Evolutionary conservation across 345 rosid species (phyloP).

Genomic region (Litchi chinensis): DNA sequence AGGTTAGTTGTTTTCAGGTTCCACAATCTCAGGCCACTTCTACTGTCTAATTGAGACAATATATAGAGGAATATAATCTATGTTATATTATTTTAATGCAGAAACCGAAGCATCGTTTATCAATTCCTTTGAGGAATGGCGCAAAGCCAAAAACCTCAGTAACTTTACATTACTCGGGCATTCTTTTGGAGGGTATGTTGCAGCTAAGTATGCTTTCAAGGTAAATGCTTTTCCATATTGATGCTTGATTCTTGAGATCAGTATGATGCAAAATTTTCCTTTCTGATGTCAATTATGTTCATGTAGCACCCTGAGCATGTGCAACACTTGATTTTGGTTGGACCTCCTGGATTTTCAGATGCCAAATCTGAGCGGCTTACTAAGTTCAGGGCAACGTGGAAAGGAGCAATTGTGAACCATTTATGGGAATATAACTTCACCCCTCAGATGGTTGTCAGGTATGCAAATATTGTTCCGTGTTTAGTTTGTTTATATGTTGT

Average conservation of each 20-base stretch:
- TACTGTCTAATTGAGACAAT: conserved; percentile 15
- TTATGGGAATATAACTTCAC: conserved; percentile 98
- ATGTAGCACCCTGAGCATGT: conserved; percentile 94
- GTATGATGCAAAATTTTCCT: background rate
- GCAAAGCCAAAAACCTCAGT: conserved; percentile 80
- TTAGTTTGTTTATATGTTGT: no score
- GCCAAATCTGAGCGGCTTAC: conserved; percentile 62
- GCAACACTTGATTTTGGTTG: conserved; percentile 88
- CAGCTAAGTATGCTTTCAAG: conserved; percentile 95
- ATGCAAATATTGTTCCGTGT: background rate
- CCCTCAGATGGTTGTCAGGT: conserved; percentile 92
- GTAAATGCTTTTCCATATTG: conserved; percentile 39
- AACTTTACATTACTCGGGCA: conserved; percentile 95
- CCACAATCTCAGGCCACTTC: background rate
- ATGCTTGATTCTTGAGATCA: conserved; percentile 13
- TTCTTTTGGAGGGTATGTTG: conserved; percentile 98
- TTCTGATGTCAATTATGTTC: conserved; percentile 17
- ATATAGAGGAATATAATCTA: background rate
- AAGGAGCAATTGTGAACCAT: conserved; percentile 84
- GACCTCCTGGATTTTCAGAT: conserved; percentile 89
- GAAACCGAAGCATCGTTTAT: conserved; percentile 99
- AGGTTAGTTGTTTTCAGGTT: conserved; percentile 51
- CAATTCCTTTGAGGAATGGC: conserved; percentile 97
- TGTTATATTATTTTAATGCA: conserved; percentile 33
- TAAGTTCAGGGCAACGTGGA: conserved; percentile 83